A percentile compares a stretch with the other conserved stretches of the same genome.
phyloP scores from a whole-genome alignment of 163 green algal species.

The Chloromonas sp. region DNA sequence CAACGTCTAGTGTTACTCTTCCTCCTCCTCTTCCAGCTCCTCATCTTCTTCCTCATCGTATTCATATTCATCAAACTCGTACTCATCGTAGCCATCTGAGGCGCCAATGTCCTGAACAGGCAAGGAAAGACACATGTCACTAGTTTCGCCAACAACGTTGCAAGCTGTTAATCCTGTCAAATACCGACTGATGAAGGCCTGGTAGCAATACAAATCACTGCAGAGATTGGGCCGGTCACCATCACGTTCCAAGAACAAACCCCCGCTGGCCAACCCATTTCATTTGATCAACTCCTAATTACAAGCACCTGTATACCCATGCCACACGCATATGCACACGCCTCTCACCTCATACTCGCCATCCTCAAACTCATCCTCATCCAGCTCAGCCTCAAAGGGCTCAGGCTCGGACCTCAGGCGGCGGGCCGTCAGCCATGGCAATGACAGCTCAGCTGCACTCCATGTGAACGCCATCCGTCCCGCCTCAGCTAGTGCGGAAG shows the following conservation, averaged over 20 bases:
- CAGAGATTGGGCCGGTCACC: neutral
- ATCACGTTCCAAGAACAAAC: neutral
- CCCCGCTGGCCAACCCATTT: too few species aligned
- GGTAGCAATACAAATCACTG: neutral
- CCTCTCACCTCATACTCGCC: slow-evolving; percentile 20
- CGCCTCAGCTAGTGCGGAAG: too few species aligned
- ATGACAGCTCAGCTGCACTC: neutral
- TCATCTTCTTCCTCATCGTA: neutral
- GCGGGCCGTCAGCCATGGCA: neutral
- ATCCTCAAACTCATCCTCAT: slow-evolving; percentile 31
- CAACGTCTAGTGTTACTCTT: neutral
- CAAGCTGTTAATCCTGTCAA: neutral
- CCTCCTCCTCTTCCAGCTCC: neutral
- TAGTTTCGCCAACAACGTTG: neutral
- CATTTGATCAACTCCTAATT: too few species aligned
- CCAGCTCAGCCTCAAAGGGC: slow-evolving; percentile 28
- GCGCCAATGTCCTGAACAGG: neutral
- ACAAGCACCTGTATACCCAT: too few species aligned
- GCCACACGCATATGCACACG: neutral
- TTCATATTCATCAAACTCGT: neutral
- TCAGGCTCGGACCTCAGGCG: slow-evolving; percentile 15
- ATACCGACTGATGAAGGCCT: neutral
- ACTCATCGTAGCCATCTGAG: neutral
- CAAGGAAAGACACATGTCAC: neutral
- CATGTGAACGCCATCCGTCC: neutral